Base-by-base conservation (phyloP, 2,329 filamentous ascomycete genomes). In the Cladophialophora psammophila region DNA sequence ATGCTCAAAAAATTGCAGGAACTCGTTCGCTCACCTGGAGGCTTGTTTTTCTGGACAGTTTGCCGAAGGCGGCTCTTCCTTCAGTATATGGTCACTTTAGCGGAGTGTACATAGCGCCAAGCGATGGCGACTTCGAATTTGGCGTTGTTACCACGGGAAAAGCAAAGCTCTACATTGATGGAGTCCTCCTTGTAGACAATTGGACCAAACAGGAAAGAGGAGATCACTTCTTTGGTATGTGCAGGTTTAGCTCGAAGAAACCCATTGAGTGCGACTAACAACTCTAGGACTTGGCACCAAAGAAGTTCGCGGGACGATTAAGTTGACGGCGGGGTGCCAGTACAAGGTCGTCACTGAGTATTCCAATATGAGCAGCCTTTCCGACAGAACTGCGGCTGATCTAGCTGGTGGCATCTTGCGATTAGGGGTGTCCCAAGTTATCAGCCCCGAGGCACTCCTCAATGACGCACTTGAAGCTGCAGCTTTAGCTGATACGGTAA, bases 361-460 rank as follows among this genome's bases (percentile, higher is more conserved):
- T 18, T 31, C 50, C 3, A 53, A 53, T 9, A 12, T 31, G 5
- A 53, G 50, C 50, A 53, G 3, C 18, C 50, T 53, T 10, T 18
- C 20, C 9, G 20, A 53, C 31, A 53, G 50, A n/a, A 31, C 20
- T 12, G 31, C 12, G 3, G 13, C 31, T 18, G 20, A 32, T 34
- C 20, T 53, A 31, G 50, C n/a, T n/a, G 50, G 50, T 18, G 50
- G 50, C 31, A 53, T 53, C 7, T 32, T 53, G 31, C 50, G 50
- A 53, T 4, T 53, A 31, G 50, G 50, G 20, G 50, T 53, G 13
- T 53, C 18, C 20, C 50, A 10, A 12, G 20, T 53, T 12, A 10
- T 53, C 20, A 34, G 31, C 50, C 50, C 50, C 5, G 36, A 45
- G 2, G 88, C 91, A 75, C 86, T 90, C 70, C 84, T 84, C 54